Evolutionary conservation across 768 basidiomycete species (phyloP).

Genomic region (Paxillus ammoniavirescens): DNA sequence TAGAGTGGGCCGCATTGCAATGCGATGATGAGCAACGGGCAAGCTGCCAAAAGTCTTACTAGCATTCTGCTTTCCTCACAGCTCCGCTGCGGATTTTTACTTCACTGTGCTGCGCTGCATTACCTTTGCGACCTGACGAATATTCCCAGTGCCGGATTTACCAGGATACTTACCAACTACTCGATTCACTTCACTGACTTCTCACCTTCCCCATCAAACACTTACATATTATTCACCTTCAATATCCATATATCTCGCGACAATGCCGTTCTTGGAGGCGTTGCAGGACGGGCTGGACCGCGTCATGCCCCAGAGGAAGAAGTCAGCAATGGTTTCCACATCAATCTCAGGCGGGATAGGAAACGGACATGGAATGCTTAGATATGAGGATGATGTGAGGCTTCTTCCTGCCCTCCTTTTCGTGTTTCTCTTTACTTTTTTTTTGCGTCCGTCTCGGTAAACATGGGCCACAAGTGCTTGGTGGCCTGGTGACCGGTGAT

Average conservation of each 20-base stretch:
- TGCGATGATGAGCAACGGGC: background rate
- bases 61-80: background rate
- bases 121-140: conserved; percentile 2
- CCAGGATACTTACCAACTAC: conserved; percentile 5
- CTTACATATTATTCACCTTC: background rate
- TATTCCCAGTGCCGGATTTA: background rate
- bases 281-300: conserved; percentile 31
- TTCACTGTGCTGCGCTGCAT: conserved; percentile 10
- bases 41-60: background rate
- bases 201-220: background rate
- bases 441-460: conserved; percentile 16
- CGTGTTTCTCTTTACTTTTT: conserved; percentile 12
- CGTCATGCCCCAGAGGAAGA: conserved; percentile 23
- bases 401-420: background rate
- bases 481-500: background rate
- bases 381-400: conserved; percentile 74
- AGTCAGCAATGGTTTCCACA: conserved; percentile 21
- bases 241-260: background rate
- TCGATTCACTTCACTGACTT: background rate
- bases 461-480: conserved; percentile 18
- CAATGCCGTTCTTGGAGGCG: conserved; percentile 30
- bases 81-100: conserved; percentile 8
- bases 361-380: conserved; percentile 54
- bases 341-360: conserved; percentile 57
- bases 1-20: background rate